Percentiles rank a stretch among this genome's conserved stretches.
These are phyloP conservation scores for Diphasiastrum complanatum DNA, from an alignment of 83 land plant genomes.

Conservation along the genomic window DNA sequence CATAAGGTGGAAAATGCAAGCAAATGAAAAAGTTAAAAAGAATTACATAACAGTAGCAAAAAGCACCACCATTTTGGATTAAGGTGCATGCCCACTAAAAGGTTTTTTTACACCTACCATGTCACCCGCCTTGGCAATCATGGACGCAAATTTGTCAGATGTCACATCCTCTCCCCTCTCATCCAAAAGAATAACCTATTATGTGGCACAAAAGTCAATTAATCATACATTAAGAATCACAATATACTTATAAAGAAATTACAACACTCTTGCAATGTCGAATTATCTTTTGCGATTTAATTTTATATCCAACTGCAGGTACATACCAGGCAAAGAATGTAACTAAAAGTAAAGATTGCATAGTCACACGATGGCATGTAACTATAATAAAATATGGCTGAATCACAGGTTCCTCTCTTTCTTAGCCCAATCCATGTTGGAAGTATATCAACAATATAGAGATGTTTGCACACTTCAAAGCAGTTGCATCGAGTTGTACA, in stretches of 20 bases:
- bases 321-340: too few relatives aligned
- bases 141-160: slow-evolving; percentile 23
- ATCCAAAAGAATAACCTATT: slow-evolving; percentile 27
- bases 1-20: background rate
- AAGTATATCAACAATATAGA: too few relatives aligned
- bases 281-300: too few relatives aligned
- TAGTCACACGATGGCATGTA: too few relatives aligned
- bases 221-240: background rate
- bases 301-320: too few relatives aligned
- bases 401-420: background rate
- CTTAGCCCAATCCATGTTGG: background rate
- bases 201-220: background rate
- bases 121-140: slow-evolving; percentile 31
- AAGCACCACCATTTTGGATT: background rate
- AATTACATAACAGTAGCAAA: background rate
- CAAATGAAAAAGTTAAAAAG: background rate
- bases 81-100: background rate
- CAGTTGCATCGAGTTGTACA: background rate
- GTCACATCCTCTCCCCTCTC: slow-evolving; percentile 27
- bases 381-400: background rate
- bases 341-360: too few relatives aligned
- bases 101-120: slow-evolving; percentile 15
- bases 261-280: background rate
- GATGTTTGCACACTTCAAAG: too few relatives aligned
- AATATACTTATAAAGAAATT: background rate